Evolutionary conservation across 176 grass and related monocot species (phyloP), one percentile per base, ranked within the genome.

Genomic region (Poa annua): DNA sequence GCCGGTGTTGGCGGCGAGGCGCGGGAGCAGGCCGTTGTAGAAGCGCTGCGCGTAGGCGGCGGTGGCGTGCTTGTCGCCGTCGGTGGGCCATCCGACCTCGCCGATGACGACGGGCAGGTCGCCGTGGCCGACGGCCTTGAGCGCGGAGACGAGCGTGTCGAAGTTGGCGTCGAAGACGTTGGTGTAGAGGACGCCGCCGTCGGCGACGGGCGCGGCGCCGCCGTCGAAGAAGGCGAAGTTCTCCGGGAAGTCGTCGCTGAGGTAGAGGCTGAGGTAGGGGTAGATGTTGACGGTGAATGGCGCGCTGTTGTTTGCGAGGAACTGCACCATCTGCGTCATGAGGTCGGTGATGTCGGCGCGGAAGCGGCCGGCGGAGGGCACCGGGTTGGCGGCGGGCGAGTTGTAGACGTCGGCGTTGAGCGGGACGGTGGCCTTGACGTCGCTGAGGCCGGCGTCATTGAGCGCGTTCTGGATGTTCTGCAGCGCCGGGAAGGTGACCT

Each of bases 261-360:
- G 80, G 87, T 74, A 98, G 8, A 98, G 83, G 81, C 90, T 95
- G 66, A 98, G 72, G 87, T 95, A 98, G 0, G 95, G 95, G 90
- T 98, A 98, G 66, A 98, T 98, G 88, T 98, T 98, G 25, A 98
- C 92, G 33, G 95, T 95, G 88, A 98, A 98, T 0, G 95, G 92
- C 7, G 95, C 90, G 75, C 85, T 85, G 70, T 82, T 91, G 65
- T 94, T 88, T 80, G 53, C 78, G 34, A 98, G 82, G 89, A 98
- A 98, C 81, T 84, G 63, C 25, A 91, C 95, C 53, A 98, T 98
- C 78, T 95, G 49, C 57, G 88, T 91, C 95, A 98, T 95, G 19
- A 89, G 75, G 13, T 59, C 69, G 3, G 54, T 25, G 84, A 92
- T 91, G 82, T 98, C 95, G 25, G 81, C 1, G 4, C 95, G 90